phyloP scores from a whole-genome alignment of 2,329 filamentous ascomycete species.

The Penicillium sp. region DNA sequence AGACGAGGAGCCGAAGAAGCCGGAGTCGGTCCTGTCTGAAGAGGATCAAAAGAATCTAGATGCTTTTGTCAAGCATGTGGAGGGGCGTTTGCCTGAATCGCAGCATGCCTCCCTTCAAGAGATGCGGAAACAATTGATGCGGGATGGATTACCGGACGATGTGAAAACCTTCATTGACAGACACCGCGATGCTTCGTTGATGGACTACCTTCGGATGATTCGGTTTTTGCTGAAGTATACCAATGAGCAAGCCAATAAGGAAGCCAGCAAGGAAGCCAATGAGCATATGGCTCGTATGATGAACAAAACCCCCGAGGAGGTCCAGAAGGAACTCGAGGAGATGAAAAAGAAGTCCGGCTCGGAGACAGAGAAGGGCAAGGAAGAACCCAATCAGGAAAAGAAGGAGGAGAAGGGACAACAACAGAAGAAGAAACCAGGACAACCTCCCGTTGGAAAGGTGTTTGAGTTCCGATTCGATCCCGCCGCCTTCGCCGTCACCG shows the following conservation, averaged over 20 bases:
- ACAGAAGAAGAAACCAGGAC: slow-evolving; percentile 25
- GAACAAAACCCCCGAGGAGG: slow-evolving; percentile 17
- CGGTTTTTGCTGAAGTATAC: slow-evolving; percentile 59
- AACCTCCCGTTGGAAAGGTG: slow-evolving; percentile 35
- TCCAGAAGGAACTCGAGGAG: slow-evolving; percentile 25
- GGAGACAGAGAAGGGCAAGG: slow-evolving; percentile 20
- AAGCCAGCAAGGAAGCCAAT: slow-evolving; percentile 26
- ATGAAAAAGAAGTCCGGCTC: slow-evolving; percentile 23
- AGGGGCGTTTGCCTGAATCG: slow-evolving; percentile 61
- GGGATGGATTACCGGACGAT: slow-evolving; percentile 69
- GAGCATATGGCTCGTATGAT: slow-evolving; percentile 24
- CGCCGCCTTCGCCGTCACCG: slow-evolving; percentile 57
- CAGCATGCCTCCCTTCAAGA: slow-evolving; percentile 62
- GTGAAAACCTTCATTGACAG: slow-evolving; percentile 64
- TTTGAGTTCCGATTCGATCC: slow-evolving; percentile 56
- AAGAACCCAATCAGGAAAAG: slow-evolving; percentile 18
- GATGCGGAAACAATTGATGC: slow-evolving; percentile 63
- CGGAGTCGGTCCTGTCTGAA: slow-evolving; percentile 50
- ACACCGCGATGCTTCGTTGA: slow-evolving; percentile 52
- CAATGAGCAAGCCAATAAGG: slow-evolving; percentile 43
- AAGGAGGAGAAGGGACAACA: slow-evolving; percentile 26
- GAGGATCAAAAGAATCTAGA: slow-evolving; percentile 62
- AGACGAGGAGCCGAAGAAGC: slow-evolving; percentile 36
- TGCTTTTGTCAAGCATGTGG: slow-evolving; percentile 57
- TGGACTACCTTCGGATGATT: slow-evolving; percentile 62